phyloP scores from a whole-genome alignment of 2,329 filamentous ascomycete genomes.

The Fusarium austroafricanum region DNA sequence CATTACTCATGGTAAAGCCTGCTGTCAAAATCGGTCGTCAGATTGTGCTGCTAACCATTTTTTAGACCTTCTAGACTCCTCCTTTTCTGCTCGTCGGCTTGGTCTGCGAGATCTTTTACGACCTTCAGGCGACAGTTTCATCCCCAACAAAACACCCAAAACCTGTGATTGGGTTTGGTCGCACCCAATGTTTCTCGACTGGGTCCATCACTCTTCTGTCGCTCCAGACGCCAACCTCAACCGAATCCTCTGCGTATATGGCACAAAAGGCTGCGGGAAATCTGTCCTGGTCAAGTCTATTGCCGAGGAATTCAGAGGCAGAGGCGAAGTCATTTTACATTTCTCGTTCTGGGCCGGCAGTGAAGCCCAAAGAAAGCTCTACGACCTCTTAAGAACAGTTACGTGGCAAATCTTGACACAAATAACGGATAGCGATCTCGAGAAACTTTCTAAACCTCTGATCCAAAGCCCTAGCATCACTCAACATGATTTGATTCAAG shows the following conservation, averaged over 20 bases:
- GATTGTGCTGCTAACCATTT: too few species aligned
- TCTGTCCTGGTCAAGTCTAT: background rate
- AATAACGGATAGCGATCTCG: fast-evolving
- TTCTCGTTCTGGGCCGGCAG: background rate
- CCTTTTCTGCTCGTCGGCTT: too few species aligned
- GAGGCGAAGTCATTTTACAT: background rate
- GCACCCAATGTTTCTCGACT: background rate
- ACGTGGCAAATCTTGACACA: fast-evolving
- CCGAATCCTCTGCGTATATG: fast-evolving
- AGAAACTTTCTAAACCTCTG: background rate
- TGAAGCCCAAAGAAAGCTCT: background rate
- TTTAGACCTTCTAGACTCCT: too few species aligned
- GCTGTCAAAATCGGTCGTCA: too few species aligned
- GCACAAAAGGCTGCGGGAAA: fast-evolving
- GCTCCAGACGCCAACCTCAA: background rate
- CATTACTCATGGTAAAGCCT: background rate
- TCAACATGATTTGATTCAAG: background rate
- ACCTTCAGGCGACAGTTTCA: background rate
- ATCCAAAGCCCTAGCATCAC: background rate
- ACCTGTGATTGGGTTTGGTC: background rate
- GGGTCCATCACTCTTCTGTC: fast-evolving
- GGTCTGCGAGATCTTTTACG: background rate
- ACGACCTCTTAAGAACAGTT: background rate
- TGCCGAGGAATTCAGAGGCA: fast-evolving
- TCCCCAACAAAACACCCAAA: background rate